phyloP scores from a whole-genome alignment of 1,284 basidiomycete genomes.

The Cryptococcus wingfieldii region DNA sequence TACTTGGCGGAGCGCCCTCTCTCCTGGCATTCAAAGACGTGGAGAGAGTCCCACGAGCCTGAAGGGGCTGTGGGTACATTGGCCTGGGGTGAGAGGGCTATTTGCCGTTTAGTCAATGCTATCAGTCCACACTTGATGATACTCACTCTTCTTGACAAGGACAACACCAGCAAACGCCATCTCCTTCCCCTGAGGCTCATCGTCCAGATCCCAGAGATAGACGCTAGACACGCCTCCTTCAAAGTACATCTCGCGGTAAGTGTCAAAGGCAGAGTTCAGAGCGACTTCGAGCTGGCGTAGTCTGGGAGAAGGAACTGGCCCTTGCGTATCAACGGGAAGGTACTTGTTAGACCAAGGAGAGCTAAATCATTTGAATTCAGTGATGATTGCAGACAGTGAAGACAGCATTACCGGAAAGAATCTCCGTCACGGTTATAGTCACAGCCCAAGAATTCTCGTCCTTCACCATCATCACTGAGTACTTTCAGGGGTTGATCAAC shows the following conservation, averaged over 20 bases:
- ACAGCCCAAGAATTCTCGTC: constrained; percentile 87
- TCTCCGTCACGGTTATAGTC: constrained; percentile 98
- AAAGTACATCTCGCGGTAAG: constrained; percentile 97
- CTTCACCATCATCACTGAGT: constrained; percentile 64
- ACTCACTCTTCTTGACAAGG: constrained; percentile 88
- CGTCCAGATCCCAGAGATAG: constrained; percentile 97
- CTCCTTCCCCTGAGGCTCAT: constrained; percentile 55
- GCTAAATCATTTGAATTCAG: constrained; percentile 49
- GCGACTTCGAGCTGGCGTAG: constrained; percentile 87
- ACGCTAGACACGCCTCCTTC: constrained; percentile 97
- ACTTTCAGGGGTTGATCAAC: constrained; percentile 93
- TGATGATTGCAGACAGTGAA: background rate
- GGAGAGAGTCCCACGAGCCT: constrained; percentile 91
- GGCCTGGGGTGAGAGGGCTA: constrained; percentile 6
- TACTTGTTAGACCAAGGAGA: constrained; percentile 98
- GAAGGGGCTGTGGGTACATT: constrained; percentile 11
- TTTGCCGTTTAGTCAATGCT: constrained; percentile 34
- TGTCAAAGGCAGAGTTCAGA: constrained; percentile 95
- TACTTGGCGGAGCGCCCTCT: constrained; percentile 88
- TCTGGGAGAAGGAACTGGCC: constrained; percentile 75
- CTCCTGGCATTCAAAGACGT: constrained; percentile 92
- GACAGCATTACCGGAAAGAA: constrained; percentile 67
- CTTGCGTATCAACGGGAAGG: constrained; percentile 73
- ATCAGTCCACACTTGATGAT: background rate
- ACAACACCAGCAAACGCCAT: constrained; percentile 86